phyloP scores from a whole-genome alignment of 257 asterid genomes.

The Fraxinus cuspidata region DNA sequence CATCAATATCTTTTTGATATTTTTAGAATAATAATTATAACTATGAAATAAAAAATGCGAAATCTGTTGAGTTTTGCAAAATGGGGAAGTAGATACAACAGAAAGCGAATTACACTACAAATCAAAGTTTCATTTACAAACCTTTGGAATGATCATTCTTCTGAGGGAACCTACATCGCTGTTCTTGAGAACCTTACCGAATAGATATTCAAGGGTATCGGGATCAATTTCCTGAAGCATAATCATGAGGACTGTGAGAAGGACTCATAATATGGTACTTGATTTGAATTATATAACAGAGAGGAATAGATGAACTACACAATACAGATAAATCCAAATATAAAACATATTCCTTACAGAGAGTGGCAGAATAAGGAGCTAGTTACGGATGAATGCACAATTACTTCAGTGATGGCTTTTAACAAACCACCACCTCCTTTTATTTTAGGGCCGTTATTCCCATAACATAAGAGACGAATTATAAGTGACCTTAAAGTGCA shows the following conservation, averaged over 20 bases:
- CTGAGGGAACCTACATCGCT: slow-evolving; percentile 50
- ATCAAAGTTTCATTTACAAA: slow-evolving; percentile 9
- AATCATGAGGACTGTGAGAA: background rate
- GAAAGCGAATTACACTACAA: background rate
- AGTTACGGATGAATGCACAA: background rate
- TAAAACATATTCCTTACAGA: no score
- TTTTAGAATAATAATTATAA: background rate
- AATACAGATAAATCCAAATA: background rate
- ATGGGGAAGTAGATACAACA: background rate
- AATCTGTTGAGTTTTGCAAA: background rate
- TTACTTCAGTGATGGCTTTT: background rate
- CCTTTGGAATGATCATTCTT: slow-evolving; percentile 53
- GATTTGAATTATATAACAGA: background rate
- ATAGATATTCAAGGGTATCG: slow-evolving; percentile 38
- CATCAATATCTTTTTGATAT: background rate
- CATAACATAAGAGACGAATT: background rate
- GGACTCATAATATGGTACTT: background rate
- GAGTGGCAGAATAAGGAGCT: background rate
- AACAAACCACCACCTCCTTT: background rate
- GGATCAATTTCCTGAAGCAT: slow-evolving; percentile 38
- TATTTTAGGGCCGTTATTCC: no score
- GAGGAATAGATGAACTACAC: background rate
- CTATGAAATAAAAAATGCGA: background rate
- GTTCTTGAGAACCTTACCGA: slow-evolving; percentile 48
- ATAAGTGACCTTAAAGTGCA: no score